Percentiles rank a stretch among this genome's conserved stretches.
These are phyloP conservation scores for Bocquillonia castaneifolia DNA, from an alignment of 441 rosid species.

Conservation along the genomic window DNA sequence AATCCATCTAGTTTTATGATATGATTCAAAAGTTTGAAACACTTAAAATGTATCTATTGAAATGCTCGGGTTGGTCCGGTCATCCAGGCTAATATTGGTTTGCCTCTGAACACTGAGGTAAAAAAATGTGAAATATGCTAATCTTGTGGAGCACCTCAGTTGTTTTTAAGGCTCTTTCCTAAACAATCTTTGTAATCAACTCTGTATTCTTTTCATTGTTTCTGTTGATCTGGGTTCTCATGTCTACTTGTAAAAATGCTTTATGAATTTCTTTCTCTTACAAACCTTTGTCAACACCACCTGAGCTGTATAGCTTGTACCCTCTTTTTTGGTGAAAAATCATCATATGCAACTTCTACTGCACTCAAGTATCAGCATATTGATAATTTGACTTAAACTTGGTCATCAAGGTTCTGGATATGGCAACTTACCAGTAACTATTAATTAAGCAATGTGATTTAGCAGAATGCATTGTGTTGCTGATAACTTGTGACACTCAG, in stretches of 20 bases:
- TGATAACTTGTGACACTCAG: conserved; percentile 30
- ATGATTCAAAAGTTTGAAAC: background rate
- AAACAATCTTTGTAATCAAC: background rate
- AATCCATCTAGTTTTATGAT: background rate
- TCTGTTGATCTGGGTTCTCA: background rate
- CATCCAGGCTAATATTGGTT: background rate
- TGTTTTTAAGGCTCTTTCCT: background rate
- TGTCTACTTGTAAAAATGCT: background rate
- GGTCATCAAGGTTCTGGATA: background rate
- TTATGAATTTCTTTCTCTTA: background rate
- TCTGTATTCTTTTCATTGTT: background rate
- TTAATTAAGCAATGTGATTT: background rate
- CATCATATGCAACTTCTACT: background rate
- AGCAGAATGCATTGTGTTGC: background rate
- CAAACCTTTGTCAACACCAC: background rate
- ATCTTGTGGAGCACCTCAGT: background rate
- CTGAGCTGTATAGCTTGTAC: background rate
- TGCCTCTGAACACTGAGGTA: background rate
- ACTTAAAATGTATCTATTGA: background rate
- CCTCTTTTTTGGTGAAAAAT: background rate
- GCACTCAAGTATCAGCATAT: background rate
- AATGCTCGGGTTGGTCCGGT: background rate
- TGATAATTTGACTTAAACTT: background rate
- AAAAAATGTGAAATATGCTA: background rate
- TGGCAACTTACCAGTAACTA: background rate